Conservation (phyloP, 2,329 filamentous ascomycete genomes). For the Exophiala sideris region DNA sequence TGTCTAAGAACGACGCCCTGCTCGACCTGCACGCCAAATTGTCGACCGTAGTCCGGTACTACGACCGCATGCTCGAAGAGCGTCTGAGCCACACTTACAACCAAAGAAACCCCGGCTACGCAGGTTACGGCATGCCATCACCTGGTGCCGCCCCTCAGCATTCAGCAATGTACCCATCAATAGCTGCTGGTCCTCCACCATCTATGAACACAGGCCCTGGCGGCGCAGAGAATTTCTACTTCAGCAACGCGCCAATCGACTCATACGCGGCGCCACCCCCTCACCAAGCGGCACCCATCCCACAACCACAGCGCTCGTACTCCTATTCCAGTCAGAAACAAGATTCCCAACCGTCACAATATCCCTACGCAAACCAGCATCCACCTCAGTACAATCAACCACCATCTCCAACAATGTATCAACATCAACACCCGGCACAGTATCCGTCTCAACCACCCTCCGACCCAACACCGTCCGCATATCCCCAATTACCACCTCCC, state of each 20-base stretch:
- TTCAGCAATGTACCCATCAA: constrained; percentile 66
- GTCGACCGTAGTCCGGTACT: constrained; percentile 93
- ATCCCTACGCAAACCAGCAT: constrained; percentile 19
- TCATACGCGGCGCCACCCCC: constrained; percentile 43
- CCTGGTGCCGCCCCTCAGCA: constrained; percentile 47
- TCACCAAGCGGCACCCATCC: constrained; percentile 51
- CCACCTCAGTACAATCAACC: constrained; percentile 20
- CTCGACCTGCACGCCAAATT: constrained; percentile 93
- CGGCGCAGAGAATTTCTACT: constrained; percentile 78
- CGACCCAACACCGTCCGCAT: constrained; percentile 18
- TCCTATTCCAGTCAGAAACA: constrained; percentile 26
- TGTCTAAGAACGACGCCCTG: constrained; percentile 98
- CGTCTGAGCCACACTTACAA: constrained; percentile 77
- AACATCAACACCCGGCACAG: constrained; percentile 16
- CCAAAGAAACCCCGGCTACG: constrained; percentile 69
- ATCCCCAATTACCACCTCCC: constrained; percentile 22
- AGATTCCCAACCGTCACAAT: constrained; percentile 16
- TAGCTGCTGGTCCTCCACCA: constrained; percentile 53
- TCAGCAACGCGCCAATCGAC: constrained; percentile 55
- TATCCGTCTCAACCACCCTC: constrained; percentile 14
- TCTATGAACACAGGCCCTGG: constrained; percentile 40
- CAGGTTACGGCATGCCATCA: constrained; percentile 34
- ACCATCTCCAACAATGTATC: constrained; percentile 23
- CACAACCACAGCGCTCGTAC: constrained; percentile 32
- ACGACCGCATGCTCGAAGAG: constrained; percentile 97